Conservation (phyloP, 176 grass and related monocot species). For the Tuctoria greenei region DNA sequence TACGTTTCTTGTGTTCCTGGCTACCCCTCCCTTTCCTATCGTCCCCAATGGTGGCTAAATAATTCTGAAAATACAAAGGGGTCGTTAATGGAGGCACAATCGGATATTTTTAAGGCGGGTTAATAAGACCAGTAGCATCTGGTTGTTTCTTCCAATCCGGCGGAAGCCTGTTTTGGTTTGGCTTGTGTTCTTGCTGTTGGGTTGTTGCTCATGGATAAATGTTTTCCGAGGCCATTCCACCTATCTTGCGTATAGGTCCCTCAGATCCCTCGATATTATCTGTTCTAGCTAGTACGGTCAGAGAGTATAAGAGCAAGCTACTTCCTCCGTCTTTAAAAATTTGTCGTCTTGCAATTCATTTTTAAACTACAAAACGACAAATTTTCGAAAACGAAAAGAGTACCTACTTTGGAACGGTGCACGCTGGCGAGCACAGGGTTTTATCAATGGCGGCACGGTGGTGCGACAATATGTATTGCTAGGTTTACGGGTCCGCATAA, state of each 20-base stretch:
- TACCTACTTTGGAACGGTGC: too few relatives aligned
- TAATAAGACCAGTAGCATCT: constrained; percentile 23
- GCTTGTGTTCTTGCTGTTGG: constrained; percentile 17
- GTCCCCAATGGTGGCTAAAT: constrained; percentile 46
- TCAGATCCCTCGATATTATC: background rate
- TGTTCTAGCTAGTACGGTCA: too few relatives aligned
- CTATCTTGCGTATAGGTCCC: background rate
- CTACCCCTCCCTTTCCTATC: background rate
- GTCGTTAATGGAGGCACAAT: constrained; percentile 20
- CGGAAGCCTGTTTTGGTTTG: constrained; percentile 36
- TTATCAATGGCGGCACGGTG: too few relatives aligned
- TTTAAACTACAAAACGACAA: too few relatives aligned
- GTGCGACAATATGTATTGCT: too few relatives aligned
- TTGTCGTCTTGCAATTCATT: too few relatives aligned
- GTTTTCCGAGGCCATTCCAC: background rate
- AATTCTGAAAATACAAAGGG: background rate
- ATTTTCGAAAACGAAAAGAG: too few relatives aligned
- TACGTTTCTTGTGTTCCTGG: constrained; percentile 15
- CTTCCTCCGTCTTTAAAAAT: too few relatives aligned
- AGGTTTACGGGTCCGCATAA: too few relatives aligned
- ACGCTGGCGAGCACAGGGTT: too few relatives aligned
- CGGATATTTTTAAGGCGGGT: constrained; percentile 18
- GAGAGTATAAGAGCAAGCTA: too few relatives aligned
- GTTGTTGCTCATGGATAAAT: constrained; percentile 19
- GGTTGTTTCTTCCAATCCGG: constrained; percentile 46